Percentiles rank a stretch among this genome's conserved stretches.
These are phyloP conservation scores for Cryphonectria carpinicola DNA, from an alignment of 2,329 filamentous ascomycete species.

Conservation along the genomic window DNA sequence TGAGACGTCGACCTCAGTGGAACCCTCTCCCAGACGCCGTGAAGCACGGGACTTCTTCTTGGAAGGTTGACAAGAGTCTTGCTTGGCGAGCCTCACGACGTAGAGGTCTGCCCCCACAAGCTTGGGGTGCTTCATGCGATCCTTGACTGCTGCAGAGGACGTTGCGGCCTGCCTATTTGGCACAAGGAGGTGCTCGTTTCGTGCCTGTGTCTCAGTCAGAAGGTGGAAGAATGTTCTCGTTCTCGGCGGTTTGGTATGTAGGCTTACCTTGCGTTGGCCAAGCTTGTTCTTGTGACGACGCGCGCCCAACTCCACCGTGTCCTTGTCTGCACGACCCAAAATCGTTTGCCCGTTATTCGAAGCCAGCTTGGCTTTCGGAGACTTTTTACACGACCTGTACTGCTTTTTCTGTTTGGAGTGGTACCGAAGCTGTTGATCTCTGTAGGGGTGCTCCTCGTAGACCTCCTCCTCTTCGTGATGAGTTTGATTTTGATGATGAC, in stretches of 20 bases:
- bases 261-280: slow-evolving; percentile 19
- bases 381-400: slow-evolving; percentile 18
- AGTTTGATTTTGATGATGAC: slow-evolving; percentile 32
- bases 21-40: background rate
- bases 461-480: slow-evolving; percentile 27
- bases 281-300: background rate
- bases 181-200: slow-evolving; percentile 31
- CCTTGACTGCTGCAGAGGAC: slow-evolving; percentile 33
- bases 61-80: background rate
- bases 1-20: background rate
- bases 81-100: slow-evolving; percentile 46
- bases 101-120: slow-evolving; percentile 56
- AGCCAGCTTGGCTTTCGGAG: background rate
- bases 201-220: slow-evolving; percentile 37
- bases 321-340: background rate
- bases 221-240: slow-evolving; percentile 23
- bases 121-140: slow-evolving; percentile 49
- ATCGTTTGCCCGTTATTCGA: background rate
- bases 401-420: slow-evolving; percentile 31
- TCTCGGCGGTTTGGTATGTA: too few relatives aligned
- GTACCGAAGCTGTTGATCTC: slow-evolving; percentile 32
- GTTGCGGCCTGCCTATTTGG: slow-evolving; percentile 15
- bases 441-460: slow-evolving; percentile 34
- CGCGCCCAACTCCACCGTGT: background rate
- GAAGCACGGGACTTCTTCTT: background rate